These are phyloP conservation scores for Eimeria praecox DNA, from an alignment of 169 alveolate genomes.

Conservation along the genomic window DNA sequence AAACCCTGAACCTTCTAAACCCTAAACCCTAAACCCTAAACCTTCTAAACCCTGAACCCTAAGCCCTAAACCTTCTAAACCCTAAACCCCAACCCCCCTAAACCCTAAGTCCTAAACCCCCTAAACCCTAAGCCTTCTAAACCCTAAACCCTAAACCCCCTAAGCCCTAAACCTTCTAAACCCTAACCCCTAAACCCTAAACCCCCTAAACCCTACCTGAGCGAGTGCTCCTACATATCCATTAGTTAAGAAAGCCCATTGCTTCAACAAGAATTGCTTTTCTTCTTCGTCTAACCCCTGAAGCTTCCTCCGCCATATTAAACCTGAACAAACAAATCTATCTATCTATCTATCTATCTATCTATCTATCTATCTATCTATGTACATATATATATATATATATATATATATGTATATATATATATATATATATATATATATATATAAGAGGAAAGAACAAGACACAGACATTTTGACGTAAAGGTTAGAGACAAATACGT, in stretches of 20 bases:
- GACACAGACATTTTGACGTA: too few species aligned
- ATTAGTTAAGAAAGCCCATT: not conserved
- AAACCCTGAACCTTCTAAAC: constrained; percentile 47
- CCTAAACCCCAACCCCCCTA: constrained; percentile 43
- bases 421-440: not conserved
- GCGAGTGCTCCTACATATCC: not conserved
- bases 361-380: not conserved
- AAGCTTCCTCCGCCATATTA: not conserved
- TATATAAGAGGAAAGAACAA: too few species aligned
- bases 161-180: not conserved
- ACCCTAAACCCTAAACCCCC: too few species aligned
- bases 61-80: not conserved
- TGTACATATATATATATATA: not conserved
- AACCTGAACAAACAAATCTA: not conserved
- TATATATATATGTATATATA: not conserved
- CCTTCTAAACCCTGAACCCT: not conserved
- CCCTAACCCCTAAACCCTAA: constrained; percentile 66
- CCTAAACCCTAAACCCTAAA: not conserved
- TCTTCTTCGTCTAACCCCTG: not conserved
- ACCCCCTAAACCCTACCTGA: not conserved
- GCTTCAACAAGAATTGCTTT: not conserved
- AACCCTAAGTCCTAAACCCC: not conserved
- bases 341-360: too few species aligned
- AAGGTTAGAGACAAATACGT: too few species aligned
- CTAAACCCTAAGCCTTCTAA: too few species aligned